A percentile compares a stretch with the other conserved stretches of the same genome.
Evolutionary conservation across 2,329 filamentous ascomycete genomes (phyloP).

Genomic region (Penicillium corylophilum): DNA sequence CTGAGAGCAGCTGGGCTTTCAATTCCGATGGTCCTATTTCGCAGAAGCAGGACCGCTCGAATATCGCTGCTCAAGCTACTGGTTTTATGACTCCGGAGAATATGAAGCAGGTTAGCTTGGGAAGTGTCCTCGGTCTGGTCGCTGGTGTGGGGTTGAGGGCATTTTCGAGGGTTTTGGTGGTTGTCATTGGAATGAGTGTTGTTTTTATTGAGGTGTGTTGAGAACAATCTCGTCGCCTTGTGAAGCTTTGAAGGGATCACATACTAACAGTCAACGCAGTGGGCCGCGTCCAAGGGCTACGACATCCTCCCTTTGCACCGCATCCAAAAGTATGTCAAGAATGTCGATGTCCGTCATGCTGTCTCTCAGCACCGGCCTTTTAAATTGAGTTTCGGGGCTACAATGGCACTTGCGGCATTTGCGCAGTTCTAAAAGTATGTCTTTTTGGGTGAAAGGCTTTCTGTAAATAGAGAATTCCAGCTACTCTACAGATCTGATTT

Average conservation of each 20-base stretch:
- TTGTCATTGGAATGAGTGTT: constrained; percentile 45
- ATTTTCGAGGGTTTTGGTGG: constrained; percentile 45
- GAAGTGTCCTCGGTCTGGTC: constrained; percentile 46
- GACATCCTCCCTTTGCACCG: constrained; percentile 44
- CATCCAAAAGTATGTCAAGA: constrained; percentile 44
- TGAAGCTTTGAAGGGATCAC: too few relatives aligned
- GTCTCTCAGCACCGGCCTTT: constrained; percentile 44
- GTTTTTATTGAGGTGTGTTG: constrained; percentile 44
- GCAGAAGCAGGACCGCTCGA: constrained; percentile 28
- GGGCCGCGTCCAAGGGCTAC: constrained; percentile 48
- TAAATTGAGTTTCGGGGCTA: constrained; percentile 48
- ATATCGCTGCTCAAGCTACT: constrained; percentile 5
- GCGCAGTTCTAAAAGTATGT: constrained; percentile 35
- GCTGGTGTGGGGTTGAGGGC: constrained; percentile 45
- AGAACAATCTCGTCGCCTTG: not conserved
- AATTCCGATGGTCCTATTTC: constrained; percentile 20
- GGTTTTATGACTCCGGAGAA: constrained; percentile 34
- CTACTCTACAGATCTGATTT: not conserved
- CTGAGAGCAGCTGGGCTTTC: constrained; percentile 29
- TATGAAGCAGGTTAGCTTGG: constrained; percentile 47
- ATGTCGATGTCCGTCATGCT: constrained; percentile 38
- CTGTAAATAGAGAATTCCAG: constrained; percentile 14
- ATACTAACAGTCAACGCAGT: constrained; percentile 30
- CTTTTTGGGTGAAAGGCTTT: not conserved
- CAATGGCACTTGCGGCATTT: constrained; percentile 49